A percentile compares a stretch with the other conserved stretches of the same genome.
Evolutionary conservation across 345 rosid genomes (phyloP).

Genomic region (Hypericum androsaemum): DNA sequence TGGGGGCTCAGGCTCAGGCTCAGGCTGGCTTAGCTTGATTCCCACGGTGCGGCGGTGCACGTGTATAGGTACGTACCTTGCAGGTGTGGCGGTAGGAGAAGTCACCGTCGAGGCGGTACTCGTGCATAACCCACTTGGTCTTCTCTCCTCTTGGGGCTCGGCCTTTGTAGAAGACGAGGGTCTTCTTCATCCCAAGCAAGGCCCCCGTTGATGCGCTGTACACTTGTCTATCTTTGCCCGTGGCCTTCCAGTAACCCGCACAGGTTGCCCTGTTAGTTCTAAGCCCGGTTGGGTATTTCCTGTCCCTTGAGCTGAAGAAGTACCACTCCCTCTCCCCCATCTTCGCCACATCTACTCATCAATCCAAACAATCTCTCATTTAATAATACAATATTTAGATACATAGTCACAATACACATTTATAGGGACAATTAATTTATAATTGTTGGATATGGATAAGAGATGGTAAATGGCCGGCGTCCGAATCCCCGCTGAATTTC

Average conservation of each 20-base stretch:
- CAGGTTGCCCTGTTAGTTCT: conserved; percentile 82
- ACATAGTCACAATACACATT: no score
- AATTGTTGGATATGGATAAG: no score
- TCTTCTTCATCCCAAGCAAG: conserved; percentile 85
- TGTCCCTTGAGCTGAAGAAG: conserved; percentile 74
- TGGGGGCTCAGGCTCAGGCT: background rate
- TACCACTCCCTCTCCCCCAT: conserved; percentile 96
- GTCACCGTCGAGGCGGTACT: conserved; percentile 75
- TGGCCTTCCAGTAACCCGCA: conserved; percentile 92
- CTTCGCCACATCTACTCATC: conserved; percentile 46
- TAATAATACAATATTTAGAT: no score
- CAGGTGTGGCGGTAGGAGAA: conserved; percentile 70
- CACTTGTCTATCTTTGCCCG: conserved; percentile 76
- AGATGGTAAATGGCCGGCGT: no score
- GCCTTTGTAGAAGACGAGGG: conserved; percentile 75
- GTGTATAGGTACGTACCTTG: conserved; percentile 35
- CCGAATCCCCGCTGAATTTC: no score
- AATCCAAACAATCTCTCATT: no score
- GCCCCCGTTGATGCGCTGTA: conserved; percentile 41
- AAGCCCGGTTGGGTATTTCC: conserved; percentile 86
- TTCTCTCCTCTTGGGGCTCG: conserved; percentile 88
- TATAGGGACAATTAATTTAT: no score
- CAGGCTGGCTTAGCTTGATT: no score
- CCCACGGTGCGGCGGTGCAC: conserved; percentile 11
- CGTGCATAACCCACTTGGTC: conserved; percentile 97